Percentiles rank a stretch among this genome's conserved stretches.
Evolutionary conservation across 179 eudicot species (phyloP).

Genomic region (Pouteria campechiana): DNA sequence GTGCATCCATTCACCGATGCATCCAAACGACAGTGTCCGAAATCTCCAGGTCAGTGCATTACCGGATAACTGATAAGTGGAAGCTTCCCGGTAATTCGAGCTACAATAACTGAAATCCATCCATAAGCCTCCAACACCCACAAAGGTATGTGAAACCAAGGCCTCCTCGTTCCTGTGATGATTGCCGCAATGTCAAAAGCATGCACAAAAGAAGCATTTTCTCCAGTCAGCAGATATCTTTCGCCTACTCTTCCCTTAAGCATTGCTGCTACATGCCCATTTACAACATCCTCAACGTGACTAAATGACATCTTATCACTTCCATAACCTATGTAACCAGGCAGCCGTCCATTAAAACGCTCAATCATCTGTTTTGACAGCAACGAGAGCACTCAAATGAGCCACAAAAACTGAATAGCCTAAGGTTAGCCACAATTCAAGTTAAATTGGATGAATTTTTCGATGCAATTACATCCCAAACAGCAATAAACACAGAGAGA

Average conservation of each 20-base stretch:
- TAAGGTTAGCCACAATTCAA: no score
- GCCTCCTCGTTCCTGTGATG: conserved; percentile 55
- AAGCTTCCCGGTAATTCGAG: conserved; percentile 68
- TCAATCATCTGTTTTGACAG: conserved; percentile 46
- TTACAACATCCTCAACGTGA: conserved; percentile 85
- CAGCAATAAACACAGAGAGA: conserved; percentile 2
- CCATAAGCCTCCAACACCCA: conserved; percentile 50
- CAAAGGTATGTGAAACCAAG: conserved; percentile 55
- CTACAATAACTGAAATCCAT: conserved; percentile 54
- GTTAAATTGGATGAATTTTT: no score
- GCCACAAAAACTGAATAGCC: no score
- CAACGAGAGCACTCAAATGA: no score
- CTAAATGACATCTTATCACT: conserved; percentile 60
- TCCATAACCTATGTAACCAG: conserved; percentile 79
- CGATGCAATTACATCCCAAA: not conserved
- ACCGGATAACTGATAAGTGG: conserved; percentile 94
- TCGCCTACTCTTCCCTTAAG: conserved; percentile 64
- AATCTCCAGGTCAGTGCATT: no score
- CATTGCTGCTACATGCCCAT: conserved; percentile 81
- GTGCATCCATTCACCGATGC: no score
- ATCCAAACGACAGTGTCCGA: no score
- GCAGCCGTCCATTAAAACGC: conserved; percentile 76
- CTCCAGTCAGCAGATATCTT: conserved; percentile 94
- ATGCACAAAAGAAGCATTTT: conserved; percentile 80
- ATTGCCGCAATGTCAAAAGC: conserved; percentile 67